phyloP scores from a whole-genome alignment of 2,329 filamentous ascomycete genomes.

The Sporothrix schenckii region DNA sequence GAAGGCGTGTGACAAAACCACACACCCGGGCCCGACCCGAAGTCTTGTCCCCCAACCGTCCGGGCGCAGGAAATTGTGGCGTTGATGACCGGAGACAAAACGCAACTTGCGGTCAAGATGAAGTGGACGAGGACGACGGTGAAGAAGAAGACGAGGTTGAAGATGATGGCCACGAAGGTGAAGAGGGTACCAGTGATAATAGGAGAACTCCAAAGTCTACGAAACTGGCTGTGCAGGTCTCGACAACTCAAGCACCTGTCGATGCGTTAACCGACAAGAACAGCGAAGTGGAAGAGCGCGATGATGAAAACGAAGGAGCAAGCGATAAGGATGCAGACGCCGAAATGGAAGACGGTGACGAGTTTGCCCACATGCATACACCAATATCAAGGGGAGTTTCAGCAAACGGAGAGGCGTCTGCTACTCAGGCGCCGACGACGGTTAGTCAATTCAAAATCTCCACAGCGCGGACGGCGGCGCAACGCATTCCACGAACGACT shows the following conservation, averaged over 20 bases:
- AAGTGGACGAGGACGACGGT: not conserved
- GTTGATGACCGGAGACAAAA: not conserved
- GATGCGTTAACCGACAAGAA: not conserved
- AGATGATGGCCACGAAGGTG: slow-evolving; percentile 11
- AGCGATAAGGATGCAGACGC: slow-evolving; percentile 41
- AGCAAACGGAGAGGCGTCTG: not conserved
- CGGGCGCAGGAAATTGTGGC: not conserved
- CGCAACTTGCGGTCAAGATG: not conserved
- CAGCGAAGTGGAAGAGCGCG: not conserved
- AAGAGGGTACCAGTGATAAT: slow-evolving; percentile 20
- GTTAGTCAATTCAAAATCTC: slow-evolving; percentile 23
- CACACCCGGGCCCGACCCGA: not conserved
- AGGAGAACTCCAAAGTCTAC: not conserved
- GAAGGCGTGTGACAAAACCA: not conserved
- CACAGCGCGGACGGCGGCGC: slow-evolving; percentile 45
- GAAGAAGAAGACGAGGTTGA: not conserved
- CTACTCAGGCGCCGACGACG: not conserved
- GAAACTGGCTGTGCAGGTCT: not conserved
- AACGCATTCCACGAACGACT: slow-evolving; percentile 37
- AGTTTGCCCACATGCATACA: slow-evolving; percentile 55
- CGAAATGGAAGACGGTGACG: slow-evolving; percentile 63
- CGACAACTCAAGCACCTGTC: not conserved
- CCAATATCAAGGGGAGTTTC: slow-evolving; percentile 40
- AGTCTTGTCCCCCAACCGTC: not conserved
- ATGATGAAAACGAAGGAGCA: slow-evolving; percentile 22